A percentile compares a stretch with the other conserved stretches of the same genome.
phyloP scores from a whole-genome alignment of 2,329 filamentous ascomycete genomes.

The Trichoderma sp. region DNA sequence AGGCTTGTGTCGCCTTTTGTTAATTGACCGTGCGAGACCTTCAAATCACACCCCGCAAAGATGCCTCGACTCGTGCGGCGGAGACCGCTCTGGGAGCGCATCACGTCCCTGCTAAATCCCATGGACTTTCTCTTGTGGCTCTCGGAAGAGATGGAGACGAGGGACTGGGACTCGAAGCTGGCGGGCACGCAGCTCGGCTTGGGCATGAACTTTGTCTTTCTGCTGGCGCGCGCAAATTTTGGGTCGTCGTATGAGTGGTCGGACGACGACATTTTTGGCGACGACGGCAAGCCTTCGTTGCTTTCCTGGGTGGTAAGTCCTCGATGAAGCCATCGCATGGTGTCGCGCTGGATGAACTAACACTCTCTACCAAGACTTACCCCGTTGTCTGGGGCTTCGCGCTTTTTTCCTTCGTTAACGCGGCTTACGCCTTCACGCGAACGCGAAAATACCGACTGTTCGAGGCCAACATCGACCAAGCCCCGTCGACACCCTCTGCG shows the following conservation, averaged over 20 bases:
- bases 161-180: conserved; percentile 82
- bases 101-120: conserved; percentile 77
- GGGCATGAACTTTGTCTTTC: conserved; percentile 72
- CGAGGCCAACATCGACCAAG: conserved; percentile 75
- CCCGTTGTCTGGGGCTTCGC: conserved; percentile 70
- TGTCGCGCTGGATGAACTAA: conserved; percentile 17
- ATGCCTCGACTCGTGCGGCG: conserved; percentile 79
- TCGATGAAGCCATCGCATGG: conserved; percentile 13
- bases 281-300: conserved; percentile 65
- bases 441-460: conserved; percentile 89
- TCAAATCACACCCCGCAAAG: not conserved
- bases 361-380: conserved; percentile 51
- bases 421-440: conserved; percentile 76
- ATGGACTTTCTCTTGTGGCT: conserved; percentile 88
- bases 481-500: conserved; percentile 78
- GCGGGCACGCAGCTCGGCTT: conserved; percentile 76
- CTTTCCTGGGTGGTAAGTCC: conserved; percentile 53
- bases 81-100: conserved; percentile 74
- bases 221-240: conserved; percentile 79
- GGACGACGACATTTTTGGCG: conserved; percentile 82
- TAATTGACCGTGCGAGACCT: not conserved
- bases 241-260: conserved; percentile 40
- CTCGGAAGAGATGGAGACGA: conserved; percentile 87
- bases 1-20: not conserved
- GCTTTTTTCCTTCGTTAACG: conserved; percentile 68